phyloP scores from a whole-genome alignment of 2,329 filamentous ascomycete species.

The Ophiocordyceps camponoti-floridani region DNA sequence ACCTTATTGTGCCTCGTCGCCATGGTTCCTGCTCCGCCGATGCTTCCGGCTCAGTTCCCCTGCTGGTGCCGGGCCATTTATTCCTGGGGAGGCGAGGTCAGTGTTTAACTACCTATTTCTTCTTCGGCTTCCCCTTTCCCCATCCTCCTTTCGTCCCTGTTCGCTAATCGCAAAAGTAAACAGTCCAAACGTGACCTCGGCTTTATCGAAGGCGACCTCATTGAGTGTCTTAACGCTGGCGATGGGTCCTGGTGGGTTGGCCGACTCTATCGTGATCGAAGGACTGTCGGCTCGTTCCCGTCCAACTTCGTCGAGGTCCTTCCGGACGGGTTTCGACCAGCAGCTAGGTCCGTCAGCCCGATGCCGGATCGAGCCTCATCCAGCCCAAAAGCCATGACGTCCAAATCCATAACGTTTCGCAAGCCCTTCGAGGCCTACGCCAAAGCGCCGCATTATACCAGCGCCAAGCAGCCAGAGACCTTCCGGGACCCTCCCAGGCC shows the following conservation, averaged over 20 bases:
- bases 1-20: slow-evolving; percentile 4
- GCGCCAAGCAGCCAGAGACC: slow-evolving; percentile 40
- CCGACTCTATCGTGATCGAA: slow-evolving; percentile 70
- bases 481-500: slow-evolving; percentile 25
- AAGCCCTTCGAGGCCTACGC: slow-evolving; percentile 51
- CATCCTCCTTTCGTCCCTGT: neutral
- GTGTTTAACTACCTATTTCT: slow-evolving; percentile 1
- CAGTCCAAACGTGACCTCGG: slow-evolving; percentile 83
- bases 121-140: neutral
- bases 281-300: slow-evolving; percentile 83
- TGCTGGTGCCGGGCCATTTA: slow-evolving; percentile 87
- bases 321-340: slow-evolving; percentile 67
- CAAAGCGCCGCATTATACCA: slow-evolving; percentile 48
- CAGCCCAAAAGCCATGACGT: slow-evolving; percentile 33
- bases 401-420: slow-evolving; percentile 45
- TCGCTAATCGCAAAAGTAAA: slow-evolving; percentile 6
- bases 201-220: slow-evolving; percentile 93
- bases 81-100: slow-evolving; percentile 78
- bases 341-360: slow-evolving; percentile 40
- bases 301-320: slow-evolving; percentile 95
- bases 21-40: slow-evolving; percentile 37
- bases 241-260: slow-evolving; percentile 99
- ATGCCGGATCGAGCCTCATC: slow-evolving; percentile 38
- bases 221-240: slow-evolving; percentile 93
- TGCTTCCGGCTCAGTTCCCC: slow-evolving; percentile 62